A percentile compares a stretch with the other conserved stretches of the same genome.
phyloP scores from a whole-genome alignment of 2,329 filamentous ascomycete genomes.

The Penicillium sp. region DNA sequence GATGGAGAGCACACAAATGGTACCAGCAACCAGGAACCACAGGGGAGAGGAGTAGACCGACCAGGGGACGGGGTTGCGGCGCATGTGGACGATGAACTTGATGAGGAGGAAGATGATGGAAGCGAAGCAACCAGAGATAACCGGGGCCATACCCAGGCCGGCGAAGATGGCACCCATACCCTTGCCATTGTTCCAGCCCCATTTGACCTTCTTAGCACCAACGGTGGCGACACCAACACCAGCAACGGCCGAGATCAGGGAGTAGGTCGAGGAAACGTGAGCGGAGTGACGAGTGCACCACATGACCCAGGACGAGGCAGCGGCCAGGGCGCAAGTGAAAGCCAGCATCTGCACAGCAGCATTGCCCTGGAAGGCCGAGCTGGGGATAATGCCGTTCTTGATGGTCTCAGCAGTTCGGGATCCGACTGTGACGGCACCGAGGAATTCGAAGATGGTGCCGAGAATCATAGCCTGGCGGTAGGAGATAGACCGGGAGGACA shows the following conservation, averaged over 20 bases:
- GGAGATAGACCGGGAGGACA: constrained; percentile 72
- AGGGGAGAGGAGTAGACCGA: constrained; percentile 75
- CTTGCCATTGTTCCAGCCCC: constrained; percentile 72
- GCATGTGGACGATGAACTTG: constrained; percentile 73
- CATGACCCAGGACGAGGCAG: constrained; percentile 71
- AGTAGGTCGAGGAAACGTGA: constrained; percentile 76
- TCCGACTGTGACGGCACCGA: constrained; percentile 70
- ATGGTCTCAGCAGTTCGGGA: constrained; percentile 76
- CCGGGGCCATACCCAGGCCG: constrained; percentile 67
- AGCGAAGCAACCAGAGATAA: constrained; percentile 68
- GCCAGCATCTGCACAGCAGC: constrained; percentile 72
- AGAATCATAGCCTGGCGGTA: constrained; percentile 50
- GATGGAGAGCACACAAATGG: constrained; percentile 75
- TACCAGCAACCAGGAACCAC: constrained; percentile 78
- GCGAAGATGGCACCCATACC: constrained; percentile 75
- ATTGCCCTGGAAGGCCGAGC: constrained; percentile 62
- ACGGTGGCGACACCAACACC: constrained; percentile 73
- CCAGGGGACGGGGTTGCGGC: constrained; percentile 74
- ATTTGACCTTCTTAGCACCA: constrained; percentile 66
- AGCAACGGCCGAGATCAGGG: constrained; percentile 70
- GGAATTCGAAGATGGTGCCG: constrained; percentile 70
- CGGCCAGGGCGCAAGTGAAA: constrained; percentile 42
- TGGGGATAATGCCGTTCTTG: constrained; percentile 77
- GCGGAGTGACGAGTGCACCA: constrained; percentile 77
- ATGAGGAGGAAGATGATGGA: constrained; percentile 75